Evolutionary conservation across 2,329 filamentous ascomycete genomes (phyloP), one percentile per base, ranked within the genome.

Genomic region (Sporothrix brunneoviolacea): DNA sequence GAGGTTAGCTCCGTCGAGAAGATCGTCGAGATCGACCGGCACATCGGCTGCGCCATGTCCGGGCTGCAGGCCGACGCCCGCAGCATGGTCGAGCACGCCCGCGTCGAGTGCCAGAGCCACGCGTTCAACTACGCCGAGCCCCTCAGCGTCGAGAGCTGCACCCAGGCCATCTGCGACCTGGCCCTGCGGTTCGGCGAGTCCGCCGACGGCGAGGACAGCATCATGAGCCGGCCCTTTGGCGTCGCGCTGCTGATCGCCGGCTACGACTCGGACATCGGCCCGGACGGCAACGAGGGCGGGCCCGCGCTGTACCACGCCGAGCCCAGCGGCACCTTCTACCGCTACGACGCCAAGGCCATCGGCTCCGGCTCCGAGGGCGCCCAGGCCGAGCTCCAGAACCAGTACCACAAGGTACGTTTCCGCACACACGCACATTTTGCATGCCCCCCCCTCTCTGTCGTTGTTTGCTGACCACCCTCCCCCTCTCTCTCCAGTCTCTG

Each of bases 31-130:
- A 97, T 98, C 69, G 93, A 98, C 75, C 83, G 88, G 67, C 93
- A 98, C 76, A 96, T 98, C 62, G 93, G 93, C 64, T 97, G 93
- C 73, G 93, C 93, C 73, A 98, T 98, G 91, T 93, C 87, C 33
- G 93, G 93, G 41, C 81, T 98, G 58, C 93, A 98, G 77, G 93
- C 93, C 64, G 93, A 98, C 70, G 93, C 93, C 57, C 86, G 93
- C 65, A 93, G 87, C 72, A 95, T 98, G 86, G 83, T 98, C 58
- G 93, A 98, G 76, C 93, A 98, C 72, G 93, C 93, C 62, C 89
- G 91, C 62, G 91, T 98, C 66, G 94, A 97, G 74, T 89, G 85
- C 67, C 93, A 98, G 77, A 93, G 86, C 71, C 93, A 98, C 70
- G 82, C 87, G 61, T 98, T 98, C 81, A 89, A 98, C 80, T 98